Conservation (phyloP, 1,139 yeast species). For the Lodderomyces elongisporus region DNA sequence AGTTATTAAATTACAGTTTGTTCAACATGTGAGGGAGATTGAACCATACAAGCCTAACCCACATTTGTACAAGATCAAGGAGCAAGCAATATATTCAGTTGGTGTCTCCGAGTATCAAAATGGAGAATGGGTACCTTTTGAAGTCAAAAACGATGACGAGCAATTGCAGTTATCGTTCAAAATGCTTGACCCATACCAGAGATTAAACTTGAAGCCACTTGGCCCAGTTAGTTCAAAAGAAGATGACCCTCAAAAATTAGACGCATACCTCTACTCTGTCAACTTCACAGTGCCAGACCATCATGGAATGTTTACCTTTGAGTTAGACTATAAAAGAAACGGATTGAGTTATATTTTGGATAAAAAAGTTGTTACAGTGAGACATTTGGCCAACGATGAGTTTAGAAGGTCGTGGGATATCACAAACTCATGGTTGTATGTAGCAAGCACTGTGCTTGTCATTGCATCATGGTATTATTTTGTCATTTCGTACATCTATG, state of each 20-base stretch:
- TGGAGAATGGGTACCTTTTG: slow-evolving; percentile 68
- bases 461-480: slow-evolving; percentile 73
- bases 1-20: slow-evolving; percentile 54
- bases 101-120: slow-evolving; percentile 61
- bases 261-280: slow-evolving; percentile 30
- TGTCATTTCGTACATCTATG: slow-evolving; percentile 58
- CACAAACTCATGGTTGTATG: slow-evolving; percentile 87
- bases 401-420: slow-evolving; percentile 92
- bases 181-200: slow-evolving; percentile 93
- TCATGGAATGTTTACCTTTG: slow-evolving; percentile 92
- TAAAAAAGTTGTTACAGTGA: slow-evolving; percentile 69
- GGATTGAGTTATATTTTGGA: slow-evolving; percentile 70
- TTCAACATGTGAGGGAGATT: slow-evolving; percentile 48
- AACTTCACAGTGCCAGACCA: slow-evolving; percentile 83
- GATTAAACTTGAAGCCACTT: slow-evolving; percentile 52
- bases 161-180: slow-evolving; percentile 78
- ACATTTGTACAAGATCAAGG: slow-evolving; percentile 65
- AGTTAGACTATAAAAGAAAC: slow-evolving; percentile 71
- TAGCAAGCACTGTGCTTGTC: slow-evolving; percentile 67
- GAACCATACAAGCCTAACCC: slow-evolving; percentile 36
- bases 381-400: slow-evolving; percentile 95
- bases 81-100: slow-evolving; percentile 58
- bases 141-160: slow-evolving; percentile 36
- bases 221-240: slow-evolving; percentile 40
- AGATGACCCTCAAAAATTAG: slow-evolving; percentile 22